Evolutionary conservation across 1,284 basidiomycete genomes (phyloP), one percentile per base, ranked within the genome.

Genomic region (Microbotryomycetes sp.): DNA sequence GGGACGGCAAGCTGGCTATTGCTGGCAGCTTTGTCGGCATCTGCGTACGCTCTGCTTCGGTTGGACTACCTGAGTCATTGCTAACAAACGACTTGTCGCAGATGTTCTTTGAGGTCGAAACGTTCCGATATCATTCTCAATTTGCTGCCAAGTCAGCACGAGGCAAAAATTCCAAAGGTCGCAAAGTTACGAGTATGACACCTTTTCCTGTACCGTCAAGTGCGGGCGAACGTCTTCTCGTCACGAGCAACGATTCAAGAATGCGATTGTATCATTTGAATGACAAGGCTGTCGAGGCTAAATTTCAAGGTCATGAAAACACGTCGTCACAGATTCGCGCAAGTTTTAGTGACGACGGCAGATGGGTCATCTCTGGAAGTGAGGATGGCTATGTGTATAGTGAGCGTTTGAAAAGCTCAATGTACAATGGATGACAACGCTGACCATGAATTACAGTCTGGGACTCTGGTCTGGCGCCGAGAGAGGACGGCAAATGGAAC

Each of bases 211-310:
- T 70, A 31, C 64, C 64, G 1, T 59, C 59, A 2, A 56, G 46
- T 28, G 57, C 49, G 19, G 64, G 67, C 12, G 75, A 77, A 32
- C 69, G 71, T 6, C 64, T 78, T 28, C 70, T 77, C 23, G 67
- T 77, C 53, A 75, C 75, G 19, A 74, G 71, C 19, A 78, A 78
- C 69, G 77, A 77, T 54, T 75, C 74, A 9, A 68, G 76, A 19
- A 63, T 77, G 12, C 66, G 77, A 0, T 64, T 76, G 36, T 77
- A 74, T 64, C 69, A 73, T n/a, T 62, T 74, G 23, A 56, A 50
- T 30, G 70, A 73, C 49, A 72, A 70, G 29, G 22, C 64, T 59
- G 59, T 70, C 46, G 66, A 72, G 50, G 49, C 58, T 3, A 71
- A 68, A 57, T 70, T 70, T 30, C 60, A 58, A 2, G 70, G 65